These are phyloP conservation scores for Bocquillonia castaneifolia DNA, from an alignment of 441 rosid species.

Conservation along the genomic window DNA sequence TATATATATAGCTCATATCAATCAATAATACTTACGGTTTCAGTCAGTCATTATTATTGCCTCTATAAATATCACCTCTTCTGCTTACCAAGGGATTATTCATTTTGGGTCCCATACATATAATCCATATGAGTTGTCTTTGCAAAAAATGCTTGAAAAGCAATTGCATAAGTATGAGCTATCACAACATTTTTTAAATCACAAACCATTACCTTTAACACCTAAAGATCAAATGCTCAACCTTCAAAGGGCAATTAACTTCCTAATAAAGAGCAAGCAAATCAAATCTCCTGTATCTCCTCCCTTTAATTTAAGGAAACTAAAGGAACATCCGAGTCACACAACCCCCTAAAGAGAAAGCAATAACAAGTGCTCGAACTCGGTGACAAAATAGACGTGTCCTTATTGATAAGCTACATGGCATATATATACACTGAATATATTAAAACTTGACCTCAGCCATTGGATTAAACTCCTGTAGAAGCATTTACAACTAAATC, in stretches of 20 bases:
- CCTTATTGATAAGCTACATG: not conserved
- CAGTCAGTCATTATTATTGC: too few relatives aligned
- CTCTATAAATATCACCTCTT: not conserved
- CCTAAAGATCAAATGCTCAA: not conserved
- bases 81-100: not conserved
- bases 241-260: not conserved
- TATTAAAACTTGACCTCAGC: not conserved
- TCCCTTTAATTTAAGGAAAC: not conserved
- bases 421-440: not conserved
- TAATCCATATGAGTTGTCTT: not conserved
- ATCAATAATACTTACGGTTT: too few relatives aligned
- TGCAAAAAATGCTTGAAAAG: conserved; percentile 9
- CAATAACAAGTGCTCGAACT: not conserved
- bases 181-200: not conserved
- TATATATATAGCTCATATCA: too few relatives aligned
- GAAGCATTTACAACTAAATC: not conserved
- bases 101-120: conserved; percentile 15
- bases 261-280: too few relatives aligned
- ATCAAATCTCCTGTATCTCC: not conserved
- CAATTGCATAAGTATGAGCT: not conserved
- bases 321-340: not conserved
- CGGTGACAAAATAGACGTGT: not conserved
- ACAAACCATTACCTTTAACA: not conserved
- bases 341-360: not conserved
- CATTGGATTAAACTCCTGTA: not conserved